Evolutionary conservation across 208 protist genomes (phyloP).

Genomic region (Naegleria fowleri): DNA sequence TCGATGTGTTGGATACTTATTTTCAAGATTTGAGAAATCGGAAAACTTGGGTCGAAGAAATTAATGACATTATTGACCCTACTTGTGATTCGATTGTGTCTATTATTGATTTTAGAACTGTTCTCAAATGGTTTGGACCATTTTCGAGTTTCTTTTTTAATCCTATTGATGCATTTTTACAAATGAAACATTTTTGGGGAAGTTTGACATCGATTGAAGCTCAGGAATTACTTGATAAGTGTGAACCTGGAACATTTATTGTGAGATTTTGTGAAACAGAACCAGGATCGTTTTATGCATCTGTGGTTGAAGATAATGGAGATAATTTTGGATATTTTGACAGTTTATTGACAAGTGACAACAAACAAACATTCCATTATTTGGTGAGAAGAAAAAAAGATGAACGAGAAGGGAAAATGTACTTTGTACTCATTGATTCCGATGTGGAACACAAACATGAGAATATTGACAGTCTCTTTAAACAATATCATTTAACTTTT

Average conservation of each 20-base stretch:
- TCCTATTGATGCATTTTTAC: not conserved
- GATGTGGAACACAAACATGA: not conserved
- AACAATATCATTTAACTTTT: not conserved
- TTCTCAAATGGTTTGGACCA: not conserved
- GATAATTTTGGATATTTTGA: not conserved
- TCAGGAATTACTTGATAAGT: not conserved
- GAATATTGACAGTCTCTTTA: not conserved
- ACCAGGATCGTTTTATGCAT: not conserved
- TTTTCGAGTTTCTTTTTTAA: not conserved
- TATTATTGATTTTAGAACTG: not conserved
- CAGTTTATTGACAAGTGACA: not conserved
- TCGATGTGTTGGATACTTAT: not conserved
- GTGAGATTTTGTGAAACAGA: not conserved
- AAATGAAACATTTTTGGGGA: not conserved
- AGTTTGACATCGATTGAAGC: not conserved
- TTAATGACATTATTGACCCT: not conserved
- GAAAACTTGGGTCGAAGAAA: not conserved
- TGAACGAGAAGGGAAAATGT: not conserved
- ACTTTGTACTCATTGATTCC: not conserved
- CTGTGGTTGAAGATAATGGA: not conserved
- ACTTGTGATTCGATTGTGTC: not conserved
- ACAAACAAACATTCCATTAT: not conserved
- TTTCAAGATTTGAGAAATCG: not conserved
- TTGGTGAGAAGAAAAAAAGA: not conserved
- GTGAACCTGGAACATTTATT: not conserved